Conservation (phyloP, 495 filamentous ascomycete genomes). For the Penicillium argentinense region DNA sequence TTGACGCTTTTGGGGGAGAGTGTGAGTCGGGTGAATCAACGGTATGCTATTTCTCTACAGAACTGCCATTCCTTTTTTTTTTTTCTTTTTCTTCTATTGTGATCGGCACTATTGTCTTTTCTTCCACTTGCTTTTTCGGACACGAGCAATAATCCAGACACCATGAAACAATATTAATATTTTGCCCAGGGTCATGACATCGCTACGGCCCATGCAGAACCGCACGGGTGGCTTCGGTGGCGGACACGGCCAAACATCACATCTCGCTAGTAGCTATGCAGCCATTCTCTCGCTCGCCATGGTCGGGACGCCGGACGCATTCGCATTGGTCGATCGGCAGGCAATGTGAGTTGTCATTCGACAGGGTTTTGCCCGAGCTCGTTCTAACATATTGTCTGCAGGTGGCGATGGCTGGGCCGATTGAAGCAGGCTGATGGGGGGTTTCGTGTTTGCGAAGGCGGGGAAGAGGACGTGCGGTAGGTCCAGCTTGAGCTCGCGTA, state of each 20-base stretch:
- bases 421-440: slow-evolving; percentile 84
- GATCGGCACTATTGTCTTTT: neutral
- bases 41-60: slow-evolving; percentile 39
- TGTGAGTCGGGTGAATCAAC: slow-evolving; percentile 63
- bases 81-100: neutral
- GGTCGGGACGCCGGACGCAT: slow-evolving; percentile 70
- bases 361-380: slow-evolving; percentile 2
- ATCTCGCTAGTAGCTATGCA: slow-evolving; percentile 86
- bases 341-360: slow-evolving; percentile 58
- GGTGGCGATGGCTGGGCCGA: slow-evolving; percentile 80
- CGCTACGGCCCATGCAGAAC: slow-evolving; percentile 80
- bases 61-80: slow-evolving; percentile 5
- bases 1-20: slow-evolving; percentile 75
- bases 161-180: too few relatives aligned
- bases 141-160: neutral
- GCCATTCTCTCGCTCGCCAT: slow-evolving; percentile 73
- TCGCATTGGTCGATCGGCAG: slow-evolving; percentile 73
- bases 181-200: slow-evolving; percentile 67
- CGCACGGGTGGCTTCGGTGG: slow-evolving; percentile 85
- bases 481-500: too few relatives aligned
- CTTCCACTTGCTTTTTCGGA: neutral
- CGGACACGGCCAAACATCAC: slow-evolving; percentile 84
- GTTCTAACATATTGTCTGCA: slow-evolving; percentile 29
- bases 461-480: slow-evolving; percentile 90
- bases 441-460: slow-evolving; percentile 75